A percentile compares a stretch with the other conserved stretches of the same genome.
These are phyloP conservation scores for Penicillium sp. DNA, from an alignment of 2,329 filamentous ascomycete species.

Conservation along the genomic window DNA sequence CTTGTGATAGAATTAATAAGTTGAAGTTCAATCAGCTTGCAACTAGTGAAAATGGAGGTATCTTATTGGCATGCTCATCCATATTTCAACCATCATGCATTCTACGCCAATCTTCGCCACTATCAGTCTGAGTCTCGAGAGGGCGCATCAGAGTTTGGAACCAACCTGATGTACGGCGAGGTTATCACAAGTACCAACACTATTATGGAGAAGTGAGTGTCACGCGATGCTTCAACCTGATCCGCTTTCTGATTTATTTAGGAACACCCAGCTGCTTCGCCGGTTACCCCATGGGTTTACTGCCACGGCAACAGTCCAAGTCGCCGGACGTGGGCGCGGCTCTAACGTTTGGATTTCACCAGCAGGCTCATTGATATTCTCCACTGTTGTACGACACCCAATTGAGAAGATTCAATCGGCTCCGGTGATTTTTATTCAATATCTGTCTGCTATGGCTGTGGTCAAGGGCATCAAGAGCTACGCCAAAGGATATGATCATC, in stretches of 20 bases:
- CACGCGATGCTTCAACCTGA: not conserved
- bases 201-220: slow-evolving; percentile 75
- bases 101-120: slow-evolving; percentile 68
- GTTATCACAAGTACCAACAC: slow-evolving; percentile 95
- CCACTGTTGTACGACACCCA: slow-evolving; percentile 81
- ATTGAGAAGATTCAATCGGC: slow-evolving; percentile 69
- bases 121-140: slow-evolving; percentile 64
- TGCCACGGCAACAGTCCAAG: slow-evolving; percentile 79
- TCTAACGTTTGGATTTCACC: slow-evolving; percentile 95
- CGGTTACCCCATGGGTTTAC: slow-evolving; percentile 85
- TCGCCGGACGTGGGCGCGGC: slow-evolving; percentile 85
- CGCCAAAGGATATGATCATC: slow-evolving; percentile 68
- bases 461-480: slow-evolving; percentile 82
- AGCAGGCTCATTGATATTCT: slow-evolving; percentile 82
- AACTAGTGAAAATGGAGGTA: no score
- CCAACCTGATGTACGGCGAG: slow-evolving; percentile 80
- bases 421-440: slow-evolving; percentile 91
- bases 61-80: no score
- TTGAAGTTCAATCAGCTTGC: no score
- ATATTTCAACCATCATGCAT: slow-evolving; percentile 80
- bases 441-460: slow-evolving; percentile 84
- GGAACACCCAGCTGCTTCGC: slow-evolving; percentile 75
- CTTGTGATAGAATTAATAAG: no score
- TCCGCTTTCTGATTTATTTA: slow-evolving; percentile 34
- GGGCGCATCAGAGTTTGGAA: slow-evolving; percentile 68